These are phyloP conservation scores for Nicotiana rustica DNA, from an alignment of 305 asterid species.

Conservation along the genomic window DNA sequence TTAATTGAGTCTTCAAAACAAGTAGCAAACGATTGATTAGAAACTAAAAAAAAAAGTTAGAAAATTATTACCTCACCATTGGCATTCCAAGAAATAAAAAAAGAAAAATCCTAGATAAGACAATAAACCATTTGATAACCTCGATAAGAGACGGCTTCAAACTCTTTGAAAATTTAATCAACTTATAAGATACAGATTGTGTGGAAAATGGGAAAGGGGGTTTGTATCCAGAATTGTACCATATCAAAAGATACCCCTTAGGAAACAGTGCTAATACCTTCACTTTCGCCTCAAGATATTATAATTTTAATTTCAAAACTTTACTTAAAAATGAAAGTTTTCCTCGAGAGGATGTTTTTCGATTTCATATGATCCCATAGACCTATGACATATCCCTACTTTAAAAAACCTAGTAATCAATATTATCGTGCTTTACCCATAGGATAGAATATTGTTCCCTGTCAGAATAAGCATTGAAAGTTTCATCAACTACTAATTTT, in stretches of 20 bases:
- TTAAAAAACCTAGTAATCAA: neutral
- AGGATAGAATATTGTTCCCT: slow-evolving; percentile 29
- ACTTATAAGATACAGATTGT: neutral
- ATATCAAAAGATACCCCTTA: slow-evolving; percentile 29
- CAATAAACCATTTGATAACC: neutral
- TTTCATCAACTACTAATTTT: slow-evolving; percentile 23
- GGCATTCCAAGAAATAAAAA: neutral
- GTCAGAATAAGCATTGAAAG: slow-evolving; percentile 63
- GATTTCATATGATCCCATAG: slow-evolving; percentile 19
- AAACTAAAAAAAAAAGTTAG: too few relatives aligned
- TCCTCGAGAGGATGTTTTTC: slow-evolving; percentile 28
- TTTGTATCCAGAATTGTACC: slow-evolving; percentile 15
- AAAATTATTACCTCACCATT: too few relatives aligned
- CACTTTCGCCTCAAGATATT: slow-evolving; percentile 49
- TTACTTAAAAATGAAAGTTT: slow-evolving; percentile 5
- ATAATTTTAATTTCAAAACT: slow-evolving; percentile 16
- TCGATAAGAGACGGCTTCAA: neutral
- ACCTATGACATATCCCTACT: neutral
- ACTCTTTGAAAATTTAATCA: slow-evolving; percentile 20
- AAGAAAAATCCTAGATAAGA: neutral
- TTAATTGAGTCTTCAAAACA: too few relatives aligned
- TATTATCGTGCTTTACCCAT: slow-evolving; percentile 15
- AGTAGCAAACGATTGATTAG: neutral
- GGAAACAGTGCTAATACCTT: slow-evolving; percentile 35
- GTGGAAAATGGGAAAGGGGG: slow-evolving; percentile 34